phyloP scores from a whole-genome alignment of 208 protist genomes.

The Trypanosoma boissoni region DNA sequence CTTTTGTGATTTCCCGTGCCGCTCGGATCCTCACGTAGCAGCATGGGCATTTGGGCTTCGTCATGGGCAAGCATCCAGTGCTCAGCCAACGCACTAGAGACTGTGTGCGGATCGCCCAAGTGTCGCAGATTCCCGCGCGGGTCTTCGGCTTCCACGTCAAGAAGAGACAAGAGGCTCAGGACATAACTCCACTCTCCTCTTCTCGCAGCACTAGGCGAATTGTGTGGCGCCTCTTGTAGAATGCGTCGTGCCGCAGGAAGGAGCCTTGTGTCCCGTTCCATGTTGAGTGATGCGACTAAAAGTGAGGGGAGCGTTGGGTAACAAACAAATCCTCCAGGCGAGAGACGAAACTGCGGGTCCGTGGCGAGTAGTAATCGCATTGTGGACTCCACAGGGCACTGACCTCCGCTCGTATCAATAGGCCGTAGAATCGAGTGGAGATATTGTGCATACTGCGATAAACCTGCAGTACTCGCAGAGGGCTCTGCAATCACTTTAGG shows the following conservation, averaged over 20 bases:
- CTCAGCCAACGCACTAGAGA: background rate
- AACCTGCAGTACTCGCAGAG: background rate
- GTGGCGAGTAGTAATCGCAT: slow-evolving; percentile 42
- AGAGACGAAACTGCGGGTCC: slow-evolving; percentile 63
- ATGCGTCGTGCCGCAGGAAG: slow-evolving; percentile 7
- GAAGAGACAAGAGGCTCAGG: slow-evolving; percentile 25
- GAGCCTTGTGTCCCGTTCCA: slow-evolving; percentile 12
- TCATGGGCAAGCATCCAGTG: slow-evolving; percentile 17
- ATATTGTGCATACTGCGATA: background rate
- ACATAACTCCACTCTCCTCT: slow-evolving; percentile 18
- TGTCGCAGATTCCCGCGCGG: background rate
- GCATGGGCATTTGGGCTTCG: slow-evolving; percentile 4
- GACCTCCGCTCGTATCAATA: background rate
- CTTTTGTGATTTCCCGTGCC: background rate
- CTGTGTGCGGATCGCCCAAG: background rate
- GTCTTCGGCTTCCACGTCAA: slow-evolving; percentile 13
- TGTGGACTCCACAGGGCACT: slow-evolving; percentile 27
- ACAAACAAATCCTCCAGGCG: slow-evolving; percentile 37
- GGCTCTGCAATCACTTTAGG: background rate
- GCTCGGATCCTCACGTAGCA: background rate
- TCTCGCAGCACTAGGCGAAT: background rate
- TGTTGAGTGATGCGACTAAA: slow-evolving; percentile 28
- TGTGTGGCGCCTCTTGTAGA: slow-evolving; percentile 5
- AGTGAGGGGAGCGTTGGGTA: slow-evolving; percentile 59
- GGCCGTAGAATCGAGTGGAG: background rate